Conservation (phyloP, 2,329 filamentous ascomycete species). For the Claviceps pusilla region DNA sequence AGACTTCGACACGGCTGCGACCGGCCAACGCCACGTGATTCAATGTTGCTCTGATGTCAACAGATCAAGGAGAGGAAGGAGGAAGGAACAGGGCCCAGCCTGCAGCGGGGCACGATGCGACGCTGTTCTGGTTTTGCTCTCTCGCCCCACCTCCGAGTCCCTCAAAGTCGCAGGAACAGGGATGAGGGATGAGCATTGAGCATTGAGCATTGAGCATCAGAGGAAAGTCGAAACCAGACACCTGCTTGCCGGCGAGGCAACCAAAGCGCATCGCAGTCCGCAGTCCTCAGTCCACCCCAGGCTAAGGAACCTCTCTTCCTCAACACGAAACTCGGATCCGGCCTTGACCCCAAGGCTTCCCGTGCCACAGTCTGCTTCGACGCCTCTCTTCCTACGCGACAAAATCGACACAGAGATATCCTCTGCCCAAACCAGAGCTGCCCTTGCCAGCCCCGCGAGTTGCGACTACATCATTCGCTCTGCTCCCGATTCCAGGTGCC, state of each 20-base stretch:
- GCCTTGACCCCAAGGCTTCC: neutral
- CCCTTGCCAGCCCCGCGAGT: neutral
- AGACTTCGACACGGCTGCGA: no score
- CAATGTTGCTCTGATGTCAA: neutral
- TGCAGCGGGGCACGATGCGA: neutral
- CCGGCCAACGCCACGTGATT: neutral
- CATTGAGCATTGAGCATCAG: neutral
- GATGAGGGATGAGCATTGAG: neutral
- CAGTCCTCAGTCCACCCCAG: no score
- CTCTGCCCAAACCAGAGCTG: neutral
- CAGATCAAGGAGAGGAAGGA: neutral
- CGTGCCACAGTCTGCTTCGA: neutral
- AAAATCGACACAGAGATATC: neutral
- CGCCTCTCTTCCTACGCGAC: neutral
- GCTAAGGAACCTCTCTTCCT: neutral
- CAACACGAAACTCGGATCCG: neutral
- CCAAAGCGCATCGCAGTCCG: neutral
- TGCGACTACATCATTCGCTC: neutral
- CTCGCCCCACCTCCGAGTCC: conserved; percentile 2
- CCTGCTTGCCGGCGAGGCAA: neutral
- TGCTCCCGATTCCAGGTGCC: neutral
- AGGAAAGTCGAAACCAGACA: neutral
- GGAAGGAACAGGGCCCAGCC: neutral
- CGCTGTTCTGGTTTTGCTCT: neutral
- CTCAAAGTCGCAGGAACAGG: conserved; percentile 2